These are phyloP conservation scores for Termitomyces sp. DNA, from an alignment of 768 basidiomycete genomes.

Conservation along the genomic window DNA sequence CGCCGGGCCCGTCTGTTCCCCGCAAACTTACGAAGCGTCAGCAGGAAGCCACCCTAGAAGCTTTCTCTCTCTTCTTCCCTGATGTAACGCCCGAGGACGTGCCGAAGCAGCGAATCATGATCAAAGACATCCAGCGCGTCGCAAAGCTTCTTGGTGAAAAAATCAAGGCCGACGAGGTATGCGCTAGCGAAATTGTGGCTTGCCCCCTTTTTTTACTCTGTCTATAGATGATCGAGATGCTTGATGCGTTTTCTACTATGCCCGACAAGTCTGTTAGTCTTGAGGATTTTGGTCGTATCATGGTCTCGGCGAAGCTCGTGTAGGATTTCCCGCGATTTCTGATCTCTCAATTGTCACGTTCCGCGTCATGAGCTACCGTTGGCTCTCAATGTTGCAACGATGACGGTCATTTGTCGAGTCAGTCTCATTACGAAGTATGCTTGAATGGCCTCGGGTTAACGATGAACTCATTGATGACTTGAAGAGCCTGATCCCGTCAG, in stretches of 20 bases:
- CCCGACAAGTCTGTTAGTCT: constrained; percentile 67
- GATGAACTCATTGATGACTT: no score
- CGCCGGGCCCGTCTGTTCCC: constrained; percentile 5
- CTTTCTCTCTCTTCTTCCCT: constrained; percentile 77
- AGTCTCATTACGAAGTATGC: not conserved
- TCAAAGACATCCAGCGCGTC: constrained; percentile 62
- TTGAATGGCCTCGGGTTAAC: no score
- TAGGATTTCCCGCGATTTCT: not conserved
- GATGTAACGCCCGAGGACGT: constrained; percentile 43
- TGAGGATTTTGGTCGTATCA: constrained; percentile 73
- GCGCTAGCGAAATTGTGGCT: constrained; percentile 14
- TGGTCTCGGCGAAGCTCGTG: constrained; percentile 55
- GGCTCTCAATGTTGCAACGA: not conserved
- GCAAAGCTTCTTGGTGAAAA: constrained; percentile 67
- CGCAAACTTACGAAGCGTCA: constrained; percentile 48
- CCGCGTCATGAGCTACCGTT: not conserved
- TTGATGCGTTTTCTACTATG: constrained; percentile 68
- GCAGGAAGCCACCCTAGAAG: constrained; percentile 45
- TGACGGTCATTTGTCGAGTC: not conserved
- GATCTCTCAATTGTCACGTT: not conserved
- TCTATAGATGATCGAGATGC: constrained; percentile 71
- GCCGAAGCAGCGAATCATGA: constrained; percentile 50
- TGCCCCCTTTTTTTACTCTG: not conserved
- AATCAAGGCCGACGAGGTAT: constrained; percentile 71
- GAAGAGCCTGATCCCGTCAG: not conserved